phyloP scores from a whole-genome alignment of 2,329 filamentous ascomycete species.

The Zarea fungicola region DNA sequence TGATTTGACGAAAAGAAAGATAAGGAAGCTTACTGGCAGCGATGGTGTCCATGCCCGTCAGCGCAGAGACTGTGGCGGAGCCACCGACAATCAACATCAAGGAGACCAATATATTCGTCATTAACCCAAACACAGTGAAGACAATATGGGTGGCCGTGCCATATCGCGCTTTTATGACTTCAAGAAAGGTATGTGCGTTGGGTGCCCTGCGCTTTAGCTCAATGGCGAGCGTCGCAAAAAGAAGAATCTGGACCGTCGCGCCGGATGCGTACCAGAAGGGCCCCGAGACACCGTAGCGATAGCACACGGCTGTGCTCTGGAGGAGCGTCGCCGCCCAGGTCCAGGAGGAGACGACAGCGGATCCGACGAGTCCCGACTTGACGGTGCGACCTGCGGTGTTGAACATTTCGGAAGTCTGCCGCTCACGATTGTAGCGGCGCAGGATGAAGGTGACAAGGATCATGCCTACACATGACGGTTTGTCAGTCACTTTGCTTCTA shows the following conservation, averaged over 20 bases:
- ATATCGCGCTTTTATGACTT: slow-evolving; percentile 78
- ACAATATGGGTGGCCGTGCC: slow-evolving; percentile 66
- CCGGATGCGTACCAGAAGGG: slow-evolving; percentile 57
- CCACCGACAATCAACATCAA: slow-evolving; percentile 86
- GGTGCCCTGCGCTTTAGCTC: slow-evolving; percentile 82
- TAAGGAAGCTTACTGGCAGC: too few species aligned
- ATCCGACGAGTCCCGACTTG: slow-evolving; percentile 81
- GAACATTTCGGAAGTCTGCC: slow-evolving; percentile 78
- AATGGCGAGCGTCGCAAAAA: slow-evolving; percentile 87
- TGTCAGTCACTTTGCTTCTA: too few species aligned
- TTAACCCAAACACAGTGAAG: slow-evolving; percentile 75
- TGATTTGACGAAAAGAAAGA: too few species aligned
- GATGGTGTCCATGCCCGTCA: slow-evolving; percentile 50
- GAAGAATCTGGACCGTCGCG: slow-evolving; percentile 80
- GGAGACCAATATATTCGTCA: slow-evolving; percentile 83
- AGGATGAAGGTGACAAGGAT: too few species aligned
- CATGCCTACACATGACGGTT: too few species aligned
- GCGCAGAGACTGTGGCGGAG: slow-evolving; percentile 46
- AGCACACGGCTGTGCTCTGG: slow-evolving; percentile 76
- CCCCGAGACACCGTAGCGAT: slow-evolving; percentile 66
- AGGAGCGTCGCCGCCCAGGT: slow-evolving; percentile 85
- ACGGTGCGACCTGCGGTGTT: slow-evolving; percentile 82
- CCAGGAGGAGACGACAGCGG: slow-evolving; percentile 89
- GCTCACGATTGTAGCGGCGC: background rate
- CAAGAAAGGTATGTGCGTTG: slow-evolving; percentile 80